Evolutionary conservation across 805 yeast genomes (phyloP).

Genomic region (Gaillardinia entomophila): DNA sequence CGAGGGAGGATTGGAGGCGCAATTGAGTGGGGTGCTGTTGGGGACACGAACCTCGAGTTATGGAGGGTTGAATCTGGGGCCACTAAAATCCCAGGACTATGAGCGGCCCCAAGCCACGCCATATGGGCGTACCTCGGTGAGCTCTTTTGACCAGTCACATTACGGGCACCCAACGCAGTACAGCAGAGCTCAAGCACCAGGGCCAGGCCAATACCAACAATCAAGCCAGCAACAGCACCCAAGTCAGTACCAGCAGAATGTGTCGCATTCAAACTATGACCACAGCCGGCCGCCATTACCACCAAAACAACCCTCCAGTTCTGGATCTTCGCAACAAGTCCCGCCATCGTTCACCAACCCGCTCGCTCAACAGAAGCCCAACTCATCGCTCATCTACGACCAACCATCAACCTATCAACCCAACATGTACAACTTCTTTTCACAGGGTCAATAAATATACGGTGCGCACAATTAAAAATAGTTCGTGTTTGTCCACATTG

Average conservation of each 20-base stretch:
- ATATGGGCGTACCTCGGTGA: too few species aligned
- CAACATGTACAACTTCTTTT: conserved; percentile 39
- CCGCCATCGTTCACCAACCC: neutral
- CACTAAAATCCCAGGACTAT: neutral
- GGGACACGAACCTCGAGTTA: too few species aligned
- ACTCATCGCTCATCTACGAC: conserved; percentile 17
- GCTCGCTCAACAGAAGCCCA: neutral
- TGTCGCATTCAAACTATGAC: neutral
- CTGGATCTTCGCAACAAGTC: too few species aligned
- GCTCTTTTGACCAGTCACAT: too few species aligned
- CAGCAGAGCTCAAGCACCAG: too few species aligned
- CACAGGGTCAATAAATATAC: conserved; percentile 19
- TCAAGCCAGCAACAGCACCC: neutral
- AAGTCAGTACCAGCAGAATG: neutral
- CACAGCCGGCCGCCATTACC: neutral
- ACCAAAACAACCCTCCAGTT: too few species aligned
- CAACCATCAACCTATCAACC: conserved; percentile 44
- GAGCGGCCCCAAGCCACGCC: neutral
- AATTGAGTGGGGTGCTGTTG: neutral
- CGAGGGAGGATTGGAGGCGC: neutral
- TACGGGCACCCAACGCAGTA: too few species aligned
- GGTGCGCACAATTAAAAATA: neutral
- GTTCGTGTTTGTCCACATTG: neutral
- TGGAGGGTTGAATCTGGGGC: neutral
- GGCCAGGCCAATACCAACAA: too few species aligned